Base-by-base conservation (phyloP, 305 asterid species). In the Fraxinus floribunda region DNA sequence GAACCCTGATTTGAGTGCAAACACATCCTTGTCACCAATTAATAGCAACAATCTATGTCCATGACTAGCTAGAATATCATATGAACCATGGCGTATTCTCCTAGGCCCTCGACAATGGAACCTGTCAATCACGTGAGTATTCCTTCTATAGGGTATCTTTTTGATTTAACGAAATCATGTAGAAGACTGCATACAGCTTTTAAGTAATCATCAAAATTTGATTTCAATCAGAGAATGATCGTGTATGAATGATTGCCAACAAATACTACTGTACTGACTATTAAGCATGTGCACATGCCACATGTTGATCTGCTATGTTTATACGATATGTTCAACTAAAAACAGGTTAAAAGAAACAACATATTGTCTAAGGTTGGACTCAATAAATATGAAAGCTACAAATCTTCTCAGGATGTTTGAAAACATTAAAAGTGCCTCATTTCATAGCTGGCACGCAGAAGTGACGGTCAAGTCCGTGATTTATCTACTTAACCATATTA, bases 301-400 rank as follows among this genome's bases (percentile, higher is more conserved):
- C 30, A 26, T 36, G 72, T 78, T 78, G 35, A 30, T 55, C 22
- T 39, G 35, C 70, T 20, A 35, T 6, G 68, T 57, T 76, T 84
- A 34, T 38, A 74, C 44, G 49, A 64, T 52, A 13, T 20, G 52
- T 57, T 49, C 75, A 79, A 32, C 77, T 5, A 60, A 57, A 2
- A 62, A 22, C 71, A 22, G 71, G 32, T 22, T 0, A 20, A 62
- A 62, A 22, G 68, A 62, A 22, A 62, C 71, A 22, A 62, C 26
- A 8, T 62, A 62, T 22, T 2, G 29, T 62, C 71, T 3, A 22
- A 62, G 71, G 71, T 22, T 8, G 32, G 32, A 38, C 13, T 49
- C 39, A 70, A 77, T 20, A 24, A 78, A 34, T 75, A 55, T 52
- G 60, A 75, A 70, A 72, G 55, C 71, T 34, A 29, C 68, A 83